Base-by-base conservation (phyloP, 371 early-diverging fungal genomes). In the Chytridium lagenaria region DNA sequence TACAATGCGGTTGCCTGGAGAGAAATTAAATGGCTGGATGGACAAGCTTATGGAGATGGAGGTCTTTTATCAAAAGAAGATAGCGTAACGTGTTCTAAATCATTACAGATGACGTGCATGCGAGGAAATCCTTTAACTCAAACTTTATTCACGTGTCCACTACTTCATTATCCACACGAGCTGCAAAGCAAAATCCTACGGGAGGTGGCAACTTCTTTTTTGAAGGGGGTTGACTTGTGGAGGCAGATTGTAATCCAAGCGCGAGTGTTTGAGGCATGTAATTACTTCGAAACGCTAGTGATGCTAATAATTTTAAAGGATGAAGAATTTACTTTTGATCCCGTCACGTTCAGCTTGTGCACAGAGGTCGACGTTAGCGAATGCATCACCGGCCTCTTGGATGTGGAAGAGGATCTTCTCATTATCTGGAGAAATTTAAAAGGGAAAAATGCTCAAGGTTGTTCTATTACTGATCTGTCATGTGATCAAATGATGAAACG, bases 31-130 rank as follows among this genome's bases (percentile, higher is more conserved):
- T 28, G 66, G 66, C n/a, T 26, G 37, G 30, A 37, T 66, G 44
- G 66, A 66, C 44, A 38, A 66, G 40, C 44, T 66, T 40, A 2
- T 66, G 36, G 38, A 44, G n/a, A 16, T 66, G 16, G 66, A 66
- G 44, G 66, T 66, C 10, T 15, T 19, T 2, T 40, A 7, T 44
- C 12, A 15, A 23, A 16, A 10, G 10, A 16, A 16, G 7, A 37
- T 26, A 44, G 23, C 40, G 40, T 66, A 19, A 44, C 44, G 19
- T 44, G 16, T 10, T 40, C 5, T 66, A 37, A 28, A 15, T 22
- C 33, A 31, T 23, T 16, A 7, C 7, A 66, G 66, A 66, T 66
- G 66, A 66, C 66, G 15, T 66, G 66, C 66, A 66, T 66, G 2
- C 66, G 39, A 23, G 39, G 44, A 15, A 66, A 66, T 40, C 66